Base-by-base conservation (phyloP, 73 alveolate species). In the Paramecium caudatum region DNA sequence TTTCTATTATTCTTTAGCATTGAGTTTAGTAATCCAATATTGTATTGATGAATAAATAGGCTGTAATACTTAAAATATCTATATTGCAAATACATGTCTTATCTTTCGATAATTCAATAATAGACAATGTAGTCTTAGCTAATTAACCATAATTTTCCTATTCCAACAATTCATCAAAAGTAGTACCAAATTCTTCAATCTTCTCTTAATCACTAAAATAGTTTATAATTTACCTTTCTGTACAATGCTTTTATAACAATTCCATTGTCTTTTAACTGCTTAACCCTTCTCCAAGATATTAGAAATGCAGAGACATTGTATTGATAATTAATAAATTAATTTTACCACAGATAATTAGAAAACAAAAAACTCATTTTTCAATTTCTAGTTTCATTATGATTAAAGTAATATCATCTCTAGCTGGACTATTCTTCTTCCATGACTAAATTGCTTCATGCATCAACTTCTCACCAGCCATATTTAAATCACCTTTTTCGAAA, bases 371-470 rank as follows among this genome's bases (percentile, higher is more conserved):
- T n/a, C n/a, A n/a, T n/a, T n/a, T n/a, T 55, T 55, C 80, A 55
- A 55, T 55, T 55, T 55, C 30, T 55, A 55, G 30, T 55, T 55
- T 32, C 34, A 65, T 27, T 25, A 65, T 33, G 17, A 65, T 65
- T 32, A 65, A 65, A 33, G 83, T 65, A 32, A 65, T 65, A 65
- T 65, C 83, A 65, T 65, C 83, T 65, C 83, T 65, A 3, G 34
- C 83, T n/a, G 49, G 83, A 65, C 83, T 65, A 34, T 55, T 55
- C 45, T 1, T 33, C 30, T 65, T 65, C 83, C 83, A 65, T 25
- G 50, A 33, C 7, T 65, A 32, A 3, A 65, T 33, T 0, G 50
- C 27, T 33, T 65, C 83, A 16, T 32, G 27, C 83, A 65, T 33
- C 48, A 65, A 65, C 34, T 65, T 33, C 47, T 65, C 83, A 2